Base-by-base conservation (phyloP, 257 asterid species). In the Forsythia suspensa region DNA sequence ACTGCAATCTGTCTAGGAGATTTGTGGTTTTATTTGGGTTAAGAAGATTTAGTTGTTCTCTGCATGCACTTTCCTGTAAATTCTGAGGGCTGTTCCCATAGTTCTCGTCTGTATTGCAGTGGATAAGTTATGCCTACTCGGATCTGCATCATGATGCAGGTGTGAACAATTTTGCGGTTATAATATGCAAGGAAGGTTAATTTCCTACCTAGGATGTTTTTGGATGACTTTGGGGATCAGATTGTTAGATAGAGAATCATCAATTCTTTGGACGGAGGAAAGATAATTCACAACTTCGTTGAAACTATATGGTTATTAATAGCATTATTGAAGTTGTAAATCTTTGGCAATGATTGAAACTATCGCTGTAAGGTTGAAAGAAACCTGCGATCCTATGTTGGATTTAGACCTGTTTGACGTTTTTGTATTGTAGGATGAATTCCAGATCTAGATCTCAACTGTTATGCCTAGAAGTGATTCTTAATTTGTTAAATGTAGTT, bases 11-110 rank as follows among this genome's bases (percentile, higher is more conserved):
- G 55, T 65, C 51, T 65, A 52, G 24, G 39, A 37, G 48, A 63
- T 44, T 5, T 73, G 67, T 73, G 79, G 38, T 73, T 34, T 40
- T 82, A 41, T 76, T 77, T 20, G 8, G 55, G 42, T 72, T 59
- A 5, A 59, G 57, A 4, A 34, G 13, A 15, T 72, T 36, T 51
- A 57, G 44, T 37, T 51, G 38, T 59, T 20, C 67, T 61, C 38
- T 72, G 20, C 38, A 66, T 43, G 29, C 12, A 37, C 70, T 72
- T 75, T 81, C 69, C 81, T 41, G 34, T 24, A 43, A 68, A 24
- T 75, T 69, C 73, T 63, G 34, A 16, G 52, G 66, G 6, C 67
- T 57, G 34, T 61, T 40, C 46, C 69, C 36, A 36, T 38, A 74
- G 20, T 72, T 43, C 13, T 69, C 57, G 8, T 24, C 69, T 61